Evolutionary conservation across 2,329 filamentous ascomycete genomes (phyloP).

Genomic region (Aspergillus hiratsukae): DNA sequence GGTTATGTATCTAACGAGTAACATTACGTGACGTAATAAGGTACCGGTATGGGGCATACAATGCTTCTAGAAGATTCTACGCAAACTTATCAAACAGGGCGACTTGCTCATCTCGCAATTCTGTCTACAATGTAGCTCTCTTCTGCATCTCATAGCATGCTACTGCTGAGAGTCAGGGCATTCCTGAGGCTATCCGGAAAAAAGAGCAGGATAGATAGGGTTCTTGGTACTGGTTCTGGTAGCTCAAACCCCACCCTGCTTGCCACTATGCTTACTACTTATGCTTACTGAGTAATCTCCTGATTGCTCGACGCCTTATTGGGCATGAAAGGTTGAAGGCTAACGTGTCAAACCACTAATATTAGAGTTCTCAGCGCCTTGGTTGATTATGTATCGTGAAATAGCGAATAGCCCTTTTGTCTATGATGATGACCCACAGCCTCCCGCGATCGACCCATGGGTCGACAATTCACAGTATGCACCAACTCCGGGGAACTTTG

Average conservation of each 20-base stretch:
- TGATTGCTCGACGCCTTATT: constrained; percentile 2
- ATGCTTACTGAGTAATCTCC: not conserved
- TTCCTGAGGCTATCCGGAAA: not conserved
- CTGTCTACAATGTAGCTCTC: constrained; percentile 2
- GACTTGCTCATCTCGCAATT: not conserved
- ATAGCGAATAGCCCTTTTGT: constrained; percentile 11
- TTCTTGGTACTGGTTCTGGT: constrained; percentile 1
- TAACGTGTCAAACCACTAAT: not conserved
- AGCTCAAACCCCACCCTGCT: constrained; percentile 1
- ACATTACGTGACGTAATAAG: not conserved
- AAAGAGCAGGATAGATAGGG: not conserved
- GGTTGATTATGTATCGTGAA: not conserved
- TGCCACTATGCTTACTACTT: not conserved
- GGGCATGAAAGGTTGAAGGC: constrained; percentile 2
- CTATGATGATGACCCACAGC: constrained; percentile 1
- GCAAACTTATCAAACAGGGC: constrained; percentile 3
- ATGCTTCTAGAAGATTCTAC: not conserved
- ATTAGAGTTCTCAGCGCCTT: not conserved
- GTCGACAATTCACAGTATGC: too few relatives aligned
- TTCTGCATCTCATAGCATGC: not conserved
- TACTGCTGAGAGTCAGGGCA: not conserved
- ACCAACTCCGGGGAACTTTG: too few relatives aligned
- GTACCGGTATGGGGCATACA: not conserved
- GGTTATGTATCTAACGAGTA: not conserved
- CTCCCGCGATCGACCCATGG: too few relatives aligned